A percentile compares a stretch with the other conserved stretches of the same genome.
Conservation (phyloP, 495 filamentous ascomycete species). For the Ascodesmis nigricans region DNA sequence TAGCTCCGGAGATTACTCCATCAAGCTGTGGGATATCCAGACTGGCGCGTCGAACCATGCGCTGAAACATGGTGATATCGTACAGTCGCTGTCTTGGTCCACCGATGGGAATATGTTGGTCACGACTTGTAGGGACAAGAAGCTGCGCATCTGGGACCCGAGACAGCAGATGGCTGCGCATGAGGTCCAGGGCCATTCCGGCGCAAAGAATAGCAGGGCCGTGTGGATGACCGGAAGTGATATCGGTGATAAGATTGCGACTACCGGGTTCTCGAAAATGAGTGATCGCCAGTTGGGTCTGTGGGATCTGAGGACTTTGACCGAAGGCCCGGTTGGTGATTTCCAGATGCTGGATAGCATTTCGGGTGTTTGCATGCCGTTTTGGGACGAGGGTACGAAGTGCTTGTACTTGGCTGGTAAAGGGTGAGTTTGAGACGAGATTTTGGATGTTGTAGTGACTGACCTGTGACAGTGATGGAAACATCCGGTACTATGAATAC, state of each 20-base stretch:
- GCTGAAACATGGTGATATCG: constrained; percentile 69
- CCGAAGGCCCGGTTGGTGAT: constrained; percentile 56
- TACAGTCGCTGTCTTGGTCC: constrained; percentile 91
- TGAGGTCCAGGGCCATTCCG: constrained; percentile 64
- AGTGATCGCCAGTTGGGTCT: constrained; percentile 88
- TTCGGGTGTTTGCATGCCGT: constrained; percentile 96
- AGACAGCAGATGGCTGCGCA: constrained; percentile 74
- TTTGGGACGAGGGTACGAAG: constrained; percentile 94
- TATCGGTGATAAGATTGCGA: constrained; percentile 68
- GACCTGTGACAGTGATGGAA: constrained; percentile 49
- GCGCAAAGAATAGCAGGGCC: constrained; percentile 87
- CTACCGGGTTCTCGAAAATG: constrained; percentile 94
- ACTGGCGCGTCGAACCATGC: constrained; percentile 48
- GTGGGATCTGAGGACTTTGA: constrained; percentile 70
- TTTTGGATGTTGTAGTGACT: background rate
- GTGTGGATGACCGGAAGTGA: constrained; percentile 50
- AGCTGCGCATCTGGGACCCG: constrained; percentile 89
- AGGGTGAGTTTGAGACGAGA: constrained; percentile 38
- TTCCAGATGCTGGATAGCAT: constrained; percentile 79
- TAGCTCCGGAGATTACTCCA: constrained; percentile 78
- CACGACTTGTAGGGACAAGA: constrained; percentile 94
- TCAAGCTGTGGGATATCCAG: constrained; percentile 90
- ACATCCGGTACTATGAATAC: constrained; percentile 95
- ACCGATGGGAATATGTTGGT: constrained; percentile 72
- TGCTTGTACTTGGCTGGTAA: constrained; percentile 88